A percentile compares a stretch with the other conserved stretches of the same genome.
Conservation (phyloP, 306 rosid species). For the Begonia masoniana region DNA sequence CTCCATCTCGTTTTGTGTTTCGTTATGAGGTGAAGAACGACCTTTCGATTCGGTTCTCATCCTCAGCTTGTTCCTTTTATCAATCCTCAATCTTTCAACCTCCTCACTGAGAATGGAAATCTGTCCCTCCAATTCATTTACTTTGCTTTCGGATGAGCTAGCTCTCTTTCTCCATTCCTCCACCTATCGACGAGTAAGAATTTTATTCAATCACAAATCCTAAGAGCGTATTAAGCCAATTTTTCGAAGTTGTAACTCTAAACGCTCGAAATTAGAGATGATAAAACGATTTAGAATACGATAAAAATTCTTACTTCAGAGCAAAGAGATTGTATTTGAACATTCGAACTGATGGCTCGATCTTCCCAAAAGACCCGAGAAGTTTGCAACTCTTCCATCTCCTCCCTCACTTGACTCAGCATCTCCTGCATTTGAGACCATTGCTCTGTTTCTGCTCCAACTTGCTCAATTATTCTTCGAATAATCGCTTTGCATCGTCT, state of each 20-base stretch:
- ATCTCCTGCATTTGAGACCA: slow-evolving; percentile 99
- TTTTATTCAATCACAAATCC: neutral
- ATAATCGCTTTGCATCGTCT: slow-evolving; percentile 74
- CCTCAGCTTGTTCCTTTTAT: slow-evolving; percentile 9
- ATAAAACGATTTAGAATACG: neutral
- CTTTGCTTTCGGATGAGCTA: slow-evolving; percentile 37
- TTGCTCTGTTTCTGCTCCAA: slow-evolving; percentile 77
- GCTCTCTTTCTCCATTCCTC: slow-evolving; percentile 86
- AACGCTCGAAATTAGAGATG: neutral
- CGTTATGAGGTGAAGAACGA: slow-evolving; percentile 7
- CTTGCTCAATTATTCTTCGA: slow-evolving; percentile 73
- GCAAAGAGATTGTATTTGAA: slow-evolving; percentile 40
- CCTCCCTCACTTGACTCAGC: slow-evolving; percentile 75
- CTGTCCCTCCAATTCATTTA: slow-evolving; percentile 31
- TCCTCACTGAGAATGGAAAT: slow-evolving; percentile 23
- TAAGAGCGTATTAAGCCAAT: neutral
- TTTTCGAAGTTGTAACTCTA: too few relatives aligned
- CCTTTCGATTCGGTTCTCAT: slow-evolving; percentile 13
- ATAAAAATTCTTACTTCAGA: slow-evolving; percentile 30
- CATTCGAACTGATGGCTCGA: slow-evolving; percentile 41
- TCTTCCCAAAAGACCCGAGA: slow-evolving; percentile 89
- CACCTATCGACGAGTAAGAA: slow-evolving; percentile 31
- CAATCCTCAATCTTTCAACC: slow-evolving; percentile 29
- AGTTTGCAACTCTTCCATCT: slow-evolving; percentile 82
- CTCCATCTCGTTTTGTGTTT: slow-evolving; percentile 56